Base-by-base conservation (phyloP, 2,329 filamentous ascomycete genomes). In the Aspergillus proliferans region DNA sequence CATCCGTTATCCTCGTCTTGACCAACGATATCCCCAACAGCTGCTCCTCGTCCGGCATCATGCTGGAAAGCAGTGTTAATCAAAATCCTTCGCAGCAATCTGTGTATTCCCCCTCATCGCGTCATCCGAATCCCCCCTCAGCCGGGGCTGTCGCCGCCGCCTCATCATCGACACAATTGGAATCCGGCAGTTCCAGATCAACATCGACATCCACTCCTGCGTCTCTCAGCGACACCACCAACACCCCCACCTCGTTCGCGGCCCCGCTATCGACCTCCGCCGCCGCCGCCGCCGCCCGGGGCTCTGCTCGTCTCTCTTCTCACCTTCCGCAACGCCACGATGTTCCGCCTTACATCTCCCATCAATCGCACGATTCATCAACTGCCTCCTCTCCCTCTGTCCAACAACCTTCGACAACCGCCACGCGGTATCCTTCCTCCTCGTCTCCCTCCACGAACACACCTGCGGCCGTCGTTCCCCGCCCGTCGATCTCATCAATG, bases 21-120 rank as follows among this genome's bases (percentile, higher is more conserved):
- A 30, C 10, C 26, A 30, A 30, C 26, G 26, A 30, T 12, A 30
- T 30, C 8, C 6, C 3, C 14, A 36, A 15, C 34, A 60, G 78
- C 81, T 61, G 80, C 83, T 72, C 85, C 86, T 71, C 26, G 26
- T 81, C 83, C 75, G 82, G 78, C 73, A 86, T 84, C 78, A 86
- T 88, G 75, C 73, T 79, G 62, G 75, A 74, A 69, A 70, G 69
- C 57, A 65, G 71, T 59, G 61, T 18, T 19, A 40, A 12, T 21
- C 18, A 40, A 58, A 65, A 63, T 53, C 47, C 62, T n/a, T 59
- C 61, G 45, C 73, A 75, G 61, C 68, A 69, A 36, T 55, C 61
- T 2, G 10, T 19, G 43, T 66, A 65, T 61, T 62, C 60, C 44
- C 57, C 64, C 44, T 60, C 59, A 36, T 56, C 58, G 52, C 58